Evolutionary conservation across 371 early-diverging fungal genomes (phyloP).

Genomic region (Lichtheimia ornata): DNA sequence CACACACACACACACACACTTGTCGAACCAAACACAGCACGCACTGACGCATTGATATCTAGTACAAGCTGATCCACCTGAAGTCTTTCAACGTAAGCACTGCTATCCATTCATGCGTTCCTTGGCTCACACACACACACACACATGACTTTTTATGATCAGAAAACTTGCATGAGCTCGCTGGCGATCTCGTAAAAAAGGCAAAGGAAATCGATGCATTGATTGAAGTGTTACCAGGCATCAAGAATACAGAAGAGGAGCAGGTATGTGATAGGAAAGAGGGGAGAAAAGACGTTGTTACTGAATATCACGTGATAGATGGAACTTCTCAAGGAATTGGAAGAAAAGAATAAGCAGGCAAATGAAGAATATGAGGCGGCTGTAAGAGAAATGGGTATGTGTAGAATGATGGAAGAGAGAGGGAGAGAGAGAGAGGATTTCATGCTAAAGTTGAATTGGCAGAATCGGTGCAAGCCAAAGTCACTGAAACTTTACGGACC

Average conservation of each 20-base stretch:
- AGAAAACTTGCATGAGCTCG: constrained; percentile 65
- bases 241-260: constrained; percentile 63
- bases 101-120: not conserved
- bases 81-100: constrained; percentile 41
- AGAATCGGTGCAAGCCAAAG: constrained; percentile 33
- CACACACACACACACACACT: not conserved
- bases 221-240: constrained; percentile 69
- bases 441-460: not conserved
- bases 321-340: constrained; percentile 16
- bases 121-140: not conserved
- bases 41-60: not conserved
- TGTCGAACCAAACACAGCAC: not conserved
- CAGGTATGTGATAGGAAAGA: constrained; percentile 42
- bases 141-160: too few species aligned
- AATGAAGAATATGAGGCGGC: constrained; percentile 54
- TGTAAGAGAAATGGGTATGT: constrained; percentile 47
- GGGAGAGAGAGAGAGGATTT: too few species aligned
- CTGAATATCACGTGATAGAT: constrained; percentile 1
- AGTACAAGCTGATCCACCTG: constrained; percentile 52
- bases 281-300: not conserved
- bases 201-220: constrained; percentile 72
- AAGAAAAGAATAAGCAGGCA: constrained; percentile 46
- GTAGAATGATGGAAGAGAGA: not conserved
- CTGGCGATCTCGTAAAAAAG: constrained; percentile 69
- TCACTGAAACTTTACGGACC: constrained; percentile 36